Evolutionary conservation across 805 yeast species (phyloP).

Genomic region (Yamadazyma sp.): DNA sequence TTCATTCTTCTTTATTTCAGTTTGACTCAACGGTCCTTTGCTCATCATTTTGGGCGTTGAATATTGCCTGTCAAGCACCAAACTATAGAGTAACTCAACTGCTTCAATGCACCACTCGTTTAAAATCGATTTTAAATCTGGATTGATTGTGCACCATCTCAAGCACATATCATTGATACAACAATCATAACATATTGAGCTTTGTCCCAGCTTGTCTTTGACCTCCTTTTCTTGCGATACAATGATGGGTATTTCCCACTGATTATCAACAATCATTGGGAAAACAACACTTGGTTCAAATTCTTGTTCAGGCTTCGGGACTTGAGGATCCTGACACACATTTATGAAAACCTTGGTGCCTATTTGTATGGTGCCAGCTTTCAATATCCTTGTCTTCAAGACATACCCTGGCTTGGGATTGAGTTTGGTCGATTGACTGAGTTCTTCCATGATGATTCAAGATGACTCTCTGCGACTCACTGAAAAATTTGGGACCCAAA

Average conservation of each 20-base stretch:
- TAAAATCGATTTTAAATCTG: slow-evolving; percentile 59
- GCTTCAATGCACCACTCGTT: slow-evolving; percentile 85
- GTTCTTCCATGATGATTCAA: slow-evolving; percentile 12
- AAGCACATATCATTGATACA: slow-evolving; percentile 64
- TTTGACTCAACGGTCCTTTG: slow-evolving; percentile 58
- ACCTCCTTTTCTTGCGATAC: slow-evolving; percentile 57
- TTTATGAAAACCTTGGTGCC: slow-evolving; percentile 72
- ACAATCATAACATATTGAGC: slow-evolving; percentile 73
- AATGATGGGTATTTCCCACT: slow-evolving; percentile 85
- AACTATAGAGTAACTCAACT: slow-evolving; percentile 52
- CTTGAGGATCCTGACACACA: slow-evolving; percentile 61
- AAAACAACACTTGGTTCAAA: slow-evolving; percentile 60
- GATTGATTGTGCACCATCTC: slow-evolving; percentile 56
- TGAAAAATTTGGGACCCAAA: slow-evolving; percentile 3
- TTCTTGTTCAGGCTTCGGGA: slow-evolving; percentile 57
- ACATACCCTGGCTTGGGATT: slow-evolving; percentile 71
- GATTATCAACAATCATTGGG: slow-evolving; percentile 60
- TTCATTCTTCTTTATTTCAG: slow-evolving; percentile 46
- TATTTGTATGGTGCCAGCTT: slow-evolving; percentile 20
- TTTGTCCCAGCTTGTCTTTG: slow-evolving; percentile 66
- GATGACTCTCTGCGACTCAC: neutral
- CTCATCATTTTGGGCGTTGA: slow-evolving; percentile 66
- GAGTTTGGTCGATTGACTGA: slow-evolving; percentile 19
- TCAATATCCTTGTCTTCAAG: slow-evolving; percentile 55
- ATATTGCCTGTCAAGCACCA: slow-evolving; percentile 60